A percentile compares a stretch with the other conserved stretches of the same genome.
These are phyloP conservation scores for Phialophora chinensis DNA, from an alignment of 2,329 filamentous ascomycete species.

Conservation along the genomic window DNA sequence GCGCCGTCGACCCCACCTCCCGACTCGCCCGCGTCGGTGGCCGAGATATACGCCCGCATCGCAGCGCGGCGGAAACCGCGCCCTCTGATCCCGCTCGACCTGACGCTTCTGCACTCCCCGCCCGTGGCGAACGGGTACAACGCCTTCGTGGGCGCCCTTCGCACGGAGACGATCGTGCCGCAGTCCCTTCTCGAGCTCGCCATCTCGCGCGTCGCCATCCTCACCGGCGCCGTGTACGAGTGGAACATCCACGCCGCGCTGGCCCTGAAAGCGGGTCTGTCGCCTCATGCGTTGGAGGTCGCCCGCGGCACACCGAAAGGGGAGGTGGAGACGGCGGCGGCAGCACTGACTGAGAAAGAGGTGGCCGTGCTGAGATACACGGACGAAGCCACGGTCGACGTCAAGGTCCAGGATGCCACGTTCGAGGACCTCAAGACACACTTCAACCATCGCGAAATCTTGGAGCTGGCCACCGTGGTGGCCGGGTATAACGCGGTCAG, in stretches of 20 bases:
- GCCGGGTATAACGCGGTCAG: slow-evolving; percentile 16
- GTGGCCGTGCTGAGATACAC: slow-evolving; percentile 74
- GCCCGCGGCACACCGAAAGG: slow-evolving; percentile 45
- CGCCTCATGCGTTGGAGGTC: not conserved
- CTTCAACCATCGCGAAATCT: slow-evolving; percentile 64
- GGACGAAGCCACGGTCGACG: slow-evolving; percentile 80
- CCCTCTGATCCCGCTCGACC: slow-evolving; percentile 75
- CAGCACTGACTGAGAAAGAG: slow-evolving; percentile 62
- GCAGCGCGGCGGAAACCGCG: slow-evolving; percentile 65
- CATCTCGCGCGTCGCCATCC: slow-evolving; percentile 78
- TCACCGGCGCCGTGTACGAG: slow-evolving; percentile 83
- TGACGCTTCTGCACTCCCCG: slow-evolving; percentile 75
- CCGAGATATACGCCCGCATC: slow-evolving; percentile 67
- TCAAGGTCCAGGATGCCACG: slow-evolving; percentile 70
- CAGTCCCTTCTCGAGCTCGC: slow-evolving; percentile 71
- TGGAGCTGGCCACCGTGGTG: slow-evolving; percentile 80
- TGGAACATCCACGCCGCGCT: slow-evolving; percentile 81
- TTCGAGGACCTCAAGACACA: slow-evolving; percentile 68
- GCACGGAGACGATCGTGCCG: slow-evolving; percentile 57
- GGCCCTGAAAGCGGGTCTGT: slow-evolving; percentile 44
- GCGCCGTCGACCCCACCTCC: slow-evolving; percentile 41
- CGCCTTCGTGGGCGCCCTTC: slow-evolving; percentile 61
- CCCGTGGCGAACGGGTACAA: slow-evolving; percentile 75
- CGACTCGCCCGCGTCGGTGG: slow-evolving; percentile 40
- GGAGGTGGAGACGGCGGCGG: slow-evolving; percentile 29